Evolutionary conservation across 2,329 filamentous ascomycete species (phyloP).

Genomic region (Fusarium multiceps): DNA sequence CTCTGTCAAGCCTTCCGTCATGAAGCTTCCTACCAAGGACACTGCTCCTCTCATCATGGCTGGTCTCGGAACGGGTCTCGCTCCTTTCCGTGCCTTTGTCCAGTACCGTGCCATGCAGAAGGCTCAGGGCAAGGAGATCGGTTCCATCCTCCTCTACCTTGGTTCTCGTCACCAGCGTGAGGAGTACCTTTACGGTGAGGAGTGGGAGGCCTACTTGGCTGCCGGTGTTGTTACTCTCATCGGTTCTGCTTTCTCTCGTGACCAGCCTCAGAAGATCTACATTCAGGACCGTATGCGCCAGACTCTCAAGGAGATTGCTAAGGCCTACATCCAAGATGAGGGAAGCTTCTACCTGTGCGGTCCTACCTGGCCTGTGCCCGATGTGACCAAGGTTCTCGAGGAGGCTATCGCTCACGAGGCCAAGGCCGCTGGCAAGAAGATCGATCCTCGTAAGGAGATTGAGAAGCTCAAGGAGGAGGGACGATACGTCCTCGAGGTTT

Average conservation of each 20-base stretch:
- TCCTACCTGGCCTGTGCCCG: conserved; percentile 97
- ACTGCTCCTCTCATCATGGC: conserved; percentile 98
- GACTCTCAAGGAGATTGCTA: conserved; percentile 81
- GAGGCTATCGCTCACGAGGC: conserved; percentile 88
- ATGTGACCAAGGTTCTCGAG: conserved; percentile 92
- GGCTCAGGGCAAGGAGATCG: conserved; percentile 95
- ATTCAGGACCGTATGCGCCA: conserved; percentile 98
- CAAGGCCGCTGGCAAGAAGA: conserved; percentile 77
- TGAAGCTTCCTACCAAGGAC: conserved; percentile 92
- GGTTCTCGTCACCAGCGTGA: conserved; percentile 97
- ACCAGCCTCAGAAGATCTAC: conserved; percentile 98
- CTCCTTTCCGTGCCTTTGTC: conserved; percentile 98
- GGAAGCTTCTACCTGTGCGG: conserved; percentile 98
- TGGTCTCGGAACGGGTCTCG: conserved; percentile 95
- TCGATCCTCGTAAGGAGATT: conserved; percentile 90
- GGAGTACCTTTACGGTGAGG: conserved; percentile 98
- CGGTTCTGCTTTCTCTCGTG: conserved; percentile 92
- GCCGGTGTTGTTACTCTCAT: conserved; percentile 95
- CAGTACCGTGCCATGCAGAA: conserved; percentile 99
- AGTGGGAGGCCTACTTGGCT: conserved; percentile 98
- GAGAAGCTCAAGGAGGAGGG: conserved; percentile 96
- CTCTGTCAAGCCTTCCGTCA: conserved; percentile 96
- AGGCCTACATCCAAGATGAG: conserved; percentile 87
- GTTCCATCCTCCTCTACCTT: conserved; percentile 93
- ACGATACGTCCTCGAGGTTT: conserved; percentile 96